Evolutionary conservation across 495 filamentous ascomycete species (phyloP), one percentile per base, ranked within the genome.

Genomic region (Penicillium verhagenii): DNA sequence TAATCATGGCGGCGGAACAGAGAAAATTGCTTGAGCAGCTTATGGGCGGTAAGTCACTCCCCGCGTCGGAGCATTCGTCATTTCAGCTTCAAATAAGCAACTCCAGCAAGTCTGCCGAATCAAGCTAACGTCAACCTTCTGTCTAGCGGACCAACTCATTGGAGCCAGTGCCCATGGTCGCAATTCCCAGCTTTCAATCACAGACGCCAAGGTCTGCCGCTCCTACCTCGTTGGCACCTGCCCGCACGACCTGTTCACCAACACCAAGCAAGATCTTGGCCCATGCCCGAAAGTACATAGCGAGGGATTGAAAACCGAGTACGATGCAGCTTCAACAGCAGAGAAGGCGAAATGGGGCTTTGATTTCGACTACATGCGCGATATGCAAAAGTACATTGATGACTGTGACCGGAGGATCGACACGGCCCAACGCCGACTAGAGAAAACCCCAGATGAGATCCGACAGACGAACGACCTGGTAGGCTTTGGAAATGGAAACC

Each of bases 191-290:
- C 82, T 96, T 65, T 85, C 88, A 42, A 87, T 97, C 58, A 94
- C 89, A 43, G 95, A 99, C 73, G 79, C 88, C 29, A 96, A 96
- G 75, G 89, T 96, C 58, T 99, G 94, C 77, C 90, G 91, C 49
- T 96, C 91, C 52, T 97, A 92, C 73, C 82, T 99, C 47, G 91
- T 84, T 56, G 94, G 94, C 59, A 96, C 89, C 37, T 99, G 94
- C 69, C 94, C 94, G 5, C 93, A 97, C 77, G 94, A 99, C 75
- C 92, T 97, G 67, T 99, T 99, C 83, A 97, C 92, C 56, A 99
- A 99, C 76, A 99, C 94, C 37, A 97, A 96, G 74, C 91, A 96
- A 82, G 94, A 99, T 69, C 82, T 97, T 26, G 94, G 94, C 18
- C 85, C 85, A 0, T 99, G 94, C 64, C 84, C 91, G 29, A 94